Evolutionary conservation across 2,329 filamentous ascomycete species (phyloP).

Genomic region (Colletotrichum spinosum): DNA sequence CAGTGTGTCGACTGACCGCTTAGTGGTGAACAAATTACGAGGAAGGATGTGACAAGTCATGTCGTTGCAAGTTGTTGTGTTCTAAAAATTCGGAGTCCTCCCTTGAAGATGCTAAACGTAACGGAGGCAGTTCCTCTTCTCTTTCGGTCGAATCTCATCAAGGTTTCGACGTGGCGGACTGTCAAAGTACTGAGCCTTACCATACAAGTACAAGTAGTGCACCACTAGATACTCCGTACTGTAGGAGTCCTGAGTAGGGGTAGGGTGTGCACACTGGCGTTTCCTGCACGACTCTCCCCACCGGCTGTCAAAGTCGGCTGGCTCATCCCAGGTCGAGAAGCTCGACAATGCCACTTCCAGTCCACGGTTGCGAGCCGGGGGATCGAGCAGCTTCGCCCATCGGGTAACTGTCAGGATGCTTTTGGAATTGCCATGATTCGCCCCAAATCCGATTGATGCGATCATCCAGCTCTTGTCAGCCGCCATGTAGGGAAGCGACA

Average conservation of each 20-base stretch:
- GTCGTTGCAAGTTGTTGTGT: conserved; percentile 25
- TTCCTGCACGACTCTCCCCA: conserved; percentile 11
- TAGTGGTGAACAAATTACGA: neutral
- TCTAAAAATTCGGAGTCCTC: conserved; percentile 10
- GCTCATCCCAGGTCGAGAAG: conserved; percentile 6
- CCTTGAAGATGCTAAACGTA: conserved; percentile 12
- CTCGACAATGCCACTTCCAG: conserved; percentile 19
- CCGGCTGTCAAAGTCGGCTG: conserved; percentile 20
- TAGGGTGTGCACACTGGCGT: neutral
- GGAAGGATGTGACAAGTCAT: conserved; percentile 1
- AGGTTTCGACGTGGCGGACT: conserved; percentile 1
- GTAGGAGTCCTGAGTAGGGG: too few species aligned
- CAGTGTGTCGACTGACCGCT: conserved; percentile 13
- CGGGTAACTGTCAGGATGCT: conserved; percentile 24
- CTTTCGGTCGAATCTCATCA: conserved; percentile 11
- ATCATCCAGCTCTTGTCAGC: conserved; percentile 34
- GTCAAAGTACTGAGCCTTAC: too few species aligned
- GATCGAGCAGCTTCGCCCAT: conserved; percentile 4
- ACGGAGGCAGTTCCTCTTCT: conserved; percentile 23
- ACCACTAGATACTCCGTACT: too few species aligned
- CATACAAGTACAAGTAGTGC: too few species aligned
- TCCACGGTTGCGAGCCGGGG: conserved; percentile 25
- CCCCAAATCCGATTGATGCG: conserved; percentile 27
- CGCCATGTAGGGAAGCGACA: conserved; percentile 22
- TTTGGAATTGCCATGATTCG: conserved; percentile 30